Evolutionary conservation across 371 early-diverging fungal genomes (phyloP).

Genomic region (Lichtheimia hyalospora): DNA sequence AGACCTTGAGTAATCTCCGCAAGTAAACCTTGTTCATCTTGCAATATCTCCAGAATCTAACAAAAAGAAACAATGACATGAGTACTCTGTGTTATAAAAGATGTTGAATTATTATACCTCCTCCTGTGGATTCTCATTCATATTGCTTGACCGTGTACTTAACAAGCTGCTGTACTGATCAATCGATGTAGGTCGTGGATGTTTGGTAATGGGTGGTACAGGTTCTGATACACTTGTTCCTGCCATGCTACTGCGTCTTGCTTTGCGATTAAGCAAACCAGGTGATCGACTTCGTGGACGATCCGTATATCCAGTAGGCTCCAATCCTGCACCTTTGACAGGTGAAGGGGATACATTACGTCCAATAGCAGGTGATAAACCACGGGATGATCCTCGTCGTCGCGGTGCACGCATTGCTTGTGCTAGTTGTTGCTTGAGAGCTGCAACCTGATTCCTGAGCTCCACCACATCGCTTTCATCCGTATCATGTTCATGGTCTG

Average conservation of each 20-base stretch:
- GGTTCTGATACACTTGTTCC: constrained; percentile 19
- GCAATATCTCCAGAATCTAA: constrained; percentile 50
- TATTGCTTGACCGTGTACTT: constrained; percentile 16
- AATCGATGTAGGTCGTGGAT: constrained; percentile 47
- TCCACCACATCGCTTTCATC: constrained; percentile 22
- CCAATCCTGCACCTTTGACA: constrained; percentile 20
- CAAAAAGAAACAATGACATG: too few relatives aligned
- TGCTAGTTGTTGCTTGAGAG: constrained; percentile 49
- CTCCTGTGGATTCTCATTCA: constrained; percentile 16
- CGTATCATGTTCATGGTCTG: constrained; percentile 12
- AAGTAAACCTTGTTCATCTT: constrained; percentile 75
- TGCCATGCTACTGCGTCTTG: constrained; percentile 39
- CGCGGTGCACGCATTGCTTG: constrained; percentile 38
- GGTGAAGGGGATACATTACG: constrained; percentile 36
- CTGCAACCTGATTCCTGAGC: constrained; percentile 29
- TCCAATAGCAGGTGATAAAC: constrained; percentile 17
- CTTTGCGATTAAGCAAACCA: constrained; percentile 24
- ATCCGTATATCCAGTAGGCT: constrained; percentile 7
- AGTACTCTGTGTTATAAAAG: too few relatives aligned
- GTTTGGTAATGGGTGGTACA: constrained; percentile 30
- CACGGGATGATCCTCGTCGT: constrained; percentile 21
- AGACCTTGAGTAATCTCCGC: constrained; percentile 89
- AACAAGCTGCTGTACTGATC: constrained; percentile 33
- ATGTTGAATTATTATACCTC: constrained; percentile 13
- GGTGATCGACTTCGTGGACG: constrained; percentile 21